phyloP scores from a whole-genome alignment of 2,329 filamentous ascomycete genomes.

The Venturia aucupariae region DNA sequence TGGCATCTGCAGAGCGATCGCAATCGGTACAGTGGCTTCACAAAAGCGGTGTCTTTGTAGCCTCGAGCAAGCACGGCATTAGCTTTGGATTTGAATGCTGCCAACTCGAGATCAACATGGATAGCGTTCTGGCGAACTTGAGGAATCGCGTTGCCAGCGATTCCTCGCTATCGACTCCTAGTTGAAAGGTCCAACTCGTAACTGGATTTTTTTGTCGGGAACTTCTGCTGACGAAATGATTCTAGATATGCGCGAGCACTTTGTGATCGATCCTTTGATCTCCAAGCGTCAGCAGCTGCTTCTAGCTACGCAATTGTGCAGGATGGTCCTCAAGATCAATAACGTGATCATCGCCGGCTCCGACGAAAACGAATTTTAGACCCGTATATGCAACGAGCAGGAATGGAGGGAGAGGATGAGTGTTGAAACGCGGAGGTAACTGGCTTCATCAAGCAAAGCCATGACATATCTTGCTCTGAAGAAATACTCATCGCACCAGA shows the following conservation, averaged over 20 bases:
- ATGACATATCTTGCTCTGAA: too few species aligned
- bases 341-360: constrained; percentile 88
- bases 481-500: too few species aligned
- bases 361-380: constrained; percentile 79
- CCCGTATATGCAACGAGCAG: background rate
- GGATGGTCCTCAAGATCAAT: constrained; percentile 86
- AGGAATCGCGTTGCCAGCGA: too few species aligned
- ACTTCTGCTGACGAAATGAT: background rate
- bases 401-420: background rate
- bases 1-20: background rate
- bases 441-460: too few species aligned
- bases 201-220: background rate
- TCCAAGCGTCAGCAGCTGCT: constrained; percentile 96
- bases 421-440: too few species aligned
- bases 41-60: too few species aligned
- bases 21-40: background rate
- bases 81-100: too few species aligned
- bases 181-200: too few species aligned
- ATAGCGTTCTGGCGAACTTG: too few species aligned
- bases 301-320: constrained; percentile 91
- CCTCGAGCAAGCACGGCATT: too few species aligned
- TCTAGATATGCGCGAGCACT: constrained; percentile 88
- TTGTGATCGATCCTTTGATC: constrained; percentile 96
- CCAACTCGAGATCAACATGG: too few species aligned
- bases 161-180: too few species aligned